Conservation (phyloP, 2,329 filamentous ascomycete species). For the Aureobasidium zeae region DNA sequence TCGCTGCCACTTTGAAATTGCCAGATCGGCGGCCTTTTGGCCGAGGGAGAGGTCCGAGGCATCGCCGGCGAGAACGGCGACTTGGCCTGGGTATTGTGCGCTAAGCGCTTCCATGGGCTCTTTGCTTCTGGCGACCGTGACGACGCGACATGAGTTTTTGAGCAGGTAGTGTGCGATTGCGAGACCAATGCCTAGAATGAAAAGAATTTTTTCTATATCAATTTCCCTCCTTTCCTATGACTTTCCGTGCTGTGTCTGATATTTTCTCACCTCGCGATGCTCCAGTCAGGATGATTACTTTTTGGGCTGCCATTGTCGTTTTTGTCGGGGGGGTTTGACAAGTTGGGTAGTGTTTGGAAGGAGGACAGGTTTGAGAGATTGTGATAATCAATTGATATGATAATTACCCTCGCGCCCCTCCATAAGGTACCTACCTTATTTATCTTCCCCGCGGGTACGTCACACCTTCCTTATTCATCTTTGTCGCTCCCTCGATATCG, state of each 20-base stretch:
- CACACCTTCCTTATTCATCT: too few species aligned
- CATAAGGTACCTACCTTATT: too few species aligned
- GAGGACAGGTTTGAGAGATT: neutral
- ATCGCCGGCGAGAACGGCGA: conserved; percentile 51
- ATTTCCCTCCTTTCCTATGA: neutral
- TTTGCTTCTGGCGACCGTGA: conserved; percentile 47
- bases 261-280: conserved; percentile 53
- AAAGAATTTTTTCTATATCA: neutral
- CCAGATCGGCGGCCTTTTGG: conserved; percentile 53
- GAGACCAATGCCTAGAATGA: conserved; percentile 53
- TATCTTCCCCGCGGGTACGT: too few species aligned
- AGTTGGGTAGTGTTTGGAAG: too few species aligned
- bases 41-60: conserved; percentile 46
- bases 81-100: conserved; percentile 43
- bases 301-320: conserved; percentile 14
- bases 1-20: conserved; percentile 52
- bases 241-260: neutral
- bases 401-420: too few species aligned
- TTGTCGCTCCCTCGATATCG: too few species aligned
- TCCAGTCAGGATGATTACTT: conserved; percentile 49
- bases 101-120: conserved; percentile 47
- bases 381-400: too few species aligned
- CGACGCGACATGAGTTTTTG: conserved; percentile 44
- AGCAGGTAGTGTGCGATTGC: conserved; percentile 53
- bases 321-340: conserved; percentile 2